phyloP scores from a whole-genome alignment of 768 basidiomycete species.

The Suillus subluteus region DNA sequence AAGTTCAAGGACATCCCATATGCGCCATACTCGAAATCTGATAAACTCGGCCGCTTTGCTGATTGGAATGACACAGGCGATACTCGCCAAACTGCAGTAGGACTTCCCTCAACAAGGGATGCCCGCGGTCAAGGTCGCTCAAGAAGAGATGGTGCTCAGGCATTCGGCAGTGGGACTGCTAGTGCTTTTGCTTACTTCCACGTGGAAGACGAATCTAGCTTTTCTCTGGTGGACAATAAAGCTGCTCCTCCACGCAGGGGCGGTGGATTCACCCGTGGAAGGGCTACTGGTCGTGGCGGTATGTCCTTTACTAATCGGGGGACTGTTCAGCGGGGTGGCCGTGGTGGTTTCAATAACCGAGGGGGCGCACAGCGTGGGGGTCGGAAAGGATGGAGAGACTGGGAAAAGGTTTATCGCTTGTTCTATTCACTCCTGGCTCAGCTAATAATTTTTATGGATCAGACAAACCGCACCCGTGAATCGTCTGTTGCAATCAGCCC shows the following conservation, averaged over 20 bases:
- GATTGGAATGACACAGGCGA: slow-evolving; percentile 92
- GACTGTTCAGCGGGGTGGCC: slow-evolving; percentile 42
- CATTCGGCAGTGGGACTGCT: slow-evolving; percentile 87
- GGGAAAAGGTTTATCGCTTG: slow-evolving; percentile 74
- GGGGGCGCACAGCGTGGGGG: slow-evolving; percentile 41
- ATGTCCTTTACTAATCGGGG: slow-evolving; percentile 47
- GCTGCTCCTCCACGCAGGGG: slow-evolving; percentile 70
- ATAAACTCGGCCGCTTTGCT: slow-evolving; percentile 96
- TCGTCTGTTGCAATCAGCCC: slow-evolving; percentile 92
- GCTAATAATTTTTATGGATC: slow-evolving; percentile 19
- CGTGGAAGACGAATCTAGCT: slow-evolving; percentile 96
- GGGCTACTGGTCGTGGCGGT: slow-evolving; percentile 40
- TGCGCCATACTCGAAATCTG: slow-evolving; percentile 97
- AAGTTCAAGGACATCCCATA: slow-evolving; percentile 99
- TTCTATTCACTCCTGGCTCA: slow-evolving; percentile 1
- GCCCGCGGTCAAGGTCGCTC: slow-evolving; percentile 59
- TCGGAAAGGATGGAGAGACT: slow-evolving; percentile 85
- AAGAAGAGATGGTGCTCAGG: slow-evolving; percentile 77
- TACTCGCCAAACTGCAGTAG: slow-evolving; percentile 57
- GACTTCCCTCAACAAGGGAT: slow-evolving; percentile 49
- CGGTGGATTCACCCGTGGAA: slow-evolving; percentile 58
- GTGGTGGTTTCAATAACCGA: slow-evolving; percentile 51
- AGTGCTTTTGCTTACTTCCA: slow-evolving; percentile 97
- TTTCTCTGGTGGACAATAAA: slow-evolving; percentile 95
- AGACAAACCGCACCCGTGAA: slow-evolving; percentile 86